Base-by-base conservation (phyloP, 805 yeast genomes). In the Diddensiella caesifluorescens region DNA sequence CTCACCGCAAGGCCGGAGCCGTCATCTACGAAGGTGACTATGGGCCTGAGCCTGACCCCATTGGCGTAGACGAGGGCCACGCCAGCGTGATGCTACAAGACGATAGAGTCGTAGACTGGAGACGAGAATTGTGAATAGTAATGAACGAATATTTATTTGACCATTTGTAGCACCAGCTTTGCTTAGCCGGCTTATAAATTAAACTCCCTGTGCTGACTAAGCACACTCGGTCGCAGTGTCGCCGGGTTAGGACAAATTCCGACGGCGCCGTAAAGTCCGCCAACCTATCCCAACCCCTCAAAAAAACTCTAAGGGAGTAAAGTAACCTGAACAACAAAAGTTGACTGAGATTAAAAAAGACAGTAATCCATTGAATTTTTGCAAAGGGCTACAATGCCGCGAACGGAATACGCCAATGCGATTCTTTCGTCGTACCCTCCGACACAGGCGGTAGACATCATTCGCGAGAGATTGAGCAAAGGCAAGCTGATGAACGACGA, bases 11-110 rank as follows among this genome's bases (percentile, higher is more conserved):
- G 58, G 85, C 95, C 4, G 96, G 97, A 3, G 96, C 97, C 2
- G 83, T 89, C 2, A 83, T 92, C 48, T 92, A 81, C 55, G 98
- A 90, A 65, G 97, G 97, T 15, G 97, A 92, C 51, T 88, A 74
- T 60, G 98, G 97, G 0, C 95, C 97, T 1, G 68, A 69, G 45
- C 80, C 84, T 0, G 77, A 71, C 6, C 43, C 35, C 3, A 35
- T 40, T 22, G 51, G 40, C 33, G 57, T 42, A 2, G 64, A 62
- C 22, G 65, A 59, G 32, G 59, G 53, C 30, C 31, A 16, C 22
- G 32, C 41, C 13, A 38, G 22, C 25, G 27, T 27, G 35, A 13
- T 29, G 47, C 35, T 16, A 31, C 29, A 20, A 10, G 28, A 42
- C 21, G 39, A 35, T 20, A 23, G 26, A 5, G 10, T 13, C 13